phyloP scores from a whole-genome alignment of 176 grass and related monocot genomes.

The Microstegium vimineum region DNA sequence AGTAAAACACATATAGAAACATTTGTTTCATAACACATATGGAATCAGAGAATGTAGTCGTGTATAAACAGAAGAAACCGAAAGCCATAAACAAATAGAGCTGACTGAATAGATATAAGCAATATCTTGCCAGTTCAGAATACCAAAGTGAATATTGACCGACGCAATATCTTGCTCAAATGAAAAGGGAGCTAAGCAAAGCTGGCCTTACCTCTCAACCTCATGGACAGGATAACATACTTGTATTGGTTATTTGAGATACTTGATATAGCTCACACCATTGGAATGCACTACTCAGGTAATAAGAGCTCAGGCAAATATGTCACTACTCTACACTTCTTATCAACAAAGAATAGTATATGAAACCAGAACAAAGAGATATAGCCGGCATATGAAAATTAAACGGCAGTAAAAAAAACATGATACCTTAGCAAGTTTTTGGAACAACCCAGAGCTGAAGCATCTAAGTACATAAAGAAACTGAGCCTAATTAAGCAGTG shows the following conservation, averaged over 20 bases:
- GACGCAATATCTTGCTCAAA: constrained; percentile 27
- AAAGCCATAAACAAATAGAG: constrained; percentile 20
- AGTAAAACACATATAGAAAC: not conserved
- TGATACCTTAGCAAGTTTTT: constrained; percentile 56
- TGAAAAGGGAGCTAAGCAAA: constrained; percentile 33
- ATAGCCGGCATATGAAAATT: constrained; percentile 29
- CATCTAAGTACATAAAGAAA: constrained; percentile 59
- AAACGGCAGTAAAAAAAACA: constrained; percentile 41
- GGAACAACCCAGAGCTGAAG: constrained; percentile 58
- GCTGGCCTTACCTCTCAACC: constrained; percentile 44
- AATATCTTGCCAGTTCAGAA: constrained; percentile 16
- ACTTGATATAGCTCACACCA: constrained; percentile 56
- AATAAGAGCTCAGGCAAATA: constrained; percentile 50
- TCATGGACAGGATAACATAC: constrained; percentile 26
- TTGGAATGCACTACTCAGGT: constrained; percentile 51
- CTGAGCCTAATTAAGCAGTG: constrained; percentile 54
- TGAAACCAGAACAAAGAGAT: constrained; percentile 29
- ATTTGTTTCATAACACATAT: not conserved
- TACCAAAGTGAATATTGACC: not conserved
- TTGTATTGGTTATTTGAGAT: constrained; percentile 53
- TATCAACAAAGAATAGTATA: constrained; percentile 18
- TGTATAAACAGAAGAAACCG: not conserved
- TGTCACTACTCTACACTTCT: constrained; percentile 45
- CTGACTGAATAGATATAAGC: not conserved
- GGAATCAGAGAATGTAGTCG: not conserved